phyloP scores from a whole-genome alignment of 345 rosid species.

The Sonneratia alba region DNA sequence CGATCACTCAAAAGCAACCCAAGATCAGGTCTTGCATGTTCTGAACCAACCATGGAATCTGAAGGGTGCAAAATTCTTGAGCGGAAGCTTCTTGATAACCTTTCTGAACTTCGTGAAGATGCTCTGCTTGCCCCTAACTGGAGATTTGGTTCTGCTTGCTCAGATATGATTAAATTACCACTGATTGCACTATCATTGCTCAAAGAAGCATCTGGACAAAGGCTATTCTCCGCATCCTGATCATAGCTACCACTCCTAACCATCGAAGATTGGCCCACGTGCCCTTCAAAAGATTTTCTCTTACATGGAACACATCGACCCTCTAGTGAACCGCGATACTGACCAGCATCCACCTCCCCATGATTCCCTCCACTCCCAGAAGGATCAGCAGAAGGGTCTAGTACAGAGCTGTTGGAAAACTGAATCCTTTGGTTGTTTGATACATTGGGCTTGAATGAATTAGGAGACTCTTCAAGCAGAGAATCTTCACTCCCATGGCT shows the following conservation, averaged over 20 bases:
- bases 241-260: slow-evolving; percentile 37
- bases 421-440: slow-evolving; percentile 25
- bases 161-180: slow-evolving; percentile 32
- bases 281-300: slow-evolving; percentile 67
- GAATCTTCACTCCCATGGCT: slow-evolving; percentile 32
- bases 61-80: slow-evolving; percentile 31
- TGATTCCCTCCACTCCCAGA: slow-evolving; percentile 27
- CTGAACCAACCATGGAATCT: slow-evolving; percentile 30
- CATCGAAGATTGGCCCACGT: slow-evolving; percentile 50
- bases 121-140: slow-evolving; percentile 35
- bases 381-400: slow-evolving; percentile 24
- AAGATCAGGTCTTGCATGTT: slow-evolving; percentile 34
- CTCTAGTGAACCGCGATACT: slow-evolving; percentile 40
- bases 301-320: slow-evolving; percentile 58
- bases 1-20: slow-evolving; percentile 33
- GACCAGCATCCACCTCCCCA: slow-evolving; percentile 26
- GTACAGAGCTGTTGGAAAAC: slow-evolving; percentile 23
- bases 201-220: slow-evolving; percentile 30
- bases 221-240: slow-evolving; percentile 42
- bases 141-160: slow-evolving; percentile 36
- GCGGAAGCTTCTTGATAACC: slow-evolving; percentile 29
- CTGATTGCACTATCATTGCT: slow-evolving; percentile 19
- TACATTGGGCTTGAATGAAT: slow-evolving; percentile 25
- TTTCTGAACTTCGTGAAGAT: slow-evolving; percentile 27
- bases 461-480: slow-evolving; percentile 33